These are phyloP conservation scores for Dactylonectria macrodidyma DNA, from an alignment of 2,329 filamentous ascomycete genomes.

Conservation along the genomic window DNA sequence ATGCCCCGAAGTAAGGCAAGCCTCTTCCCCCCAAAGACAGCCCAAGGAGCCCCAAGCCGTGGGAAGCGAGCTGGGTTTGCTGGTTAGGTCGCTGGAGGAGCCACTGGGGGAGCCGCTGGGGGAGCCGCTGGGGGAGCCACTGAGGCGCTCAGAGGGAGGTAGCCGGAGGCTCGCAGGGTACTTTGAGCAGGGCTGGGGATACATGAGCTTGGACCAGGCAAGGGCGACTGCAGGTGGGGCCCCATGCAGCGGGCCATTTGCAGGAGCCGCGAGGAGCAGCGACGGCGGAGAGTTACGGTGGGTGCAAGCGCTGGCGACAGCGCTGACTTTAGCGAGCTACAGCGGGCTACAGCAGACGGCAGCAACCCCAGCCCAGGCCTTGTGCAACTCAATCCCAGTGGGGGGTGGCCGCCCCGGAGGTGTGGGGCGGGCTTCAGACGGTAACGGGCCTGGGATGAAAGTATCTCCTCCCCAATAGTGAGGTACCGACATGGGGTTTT, in stretches of 20 bases:
- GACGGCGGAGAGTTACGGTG: slow-evolving; percentile 3
- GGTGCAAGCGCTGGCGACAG: background rate
- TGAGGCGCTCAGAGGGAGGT: slow-evolving; percentile 22
- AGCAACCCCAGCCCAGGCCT: background rate
- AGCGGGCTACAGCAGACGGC: background rate
- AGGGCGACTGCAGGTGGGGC: slow-evolving; percentile 28
- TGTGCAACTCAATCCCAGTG: background rate
- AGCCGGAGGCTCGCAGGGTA: slow-evolving; percentile 28
- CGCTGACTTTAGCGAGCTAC: background rate
- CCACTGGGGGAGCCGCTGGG: slow-evolving; percentile 22
- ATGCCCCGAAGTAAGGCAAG: slow-evolving; percentile 16
- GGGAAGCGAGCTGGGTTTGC: slow-evolving; percentile 39
- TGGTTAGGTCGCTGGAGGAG: slow-evolving; percentile 30
- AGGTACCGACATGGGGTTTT: slow-evolving; percentile 16
- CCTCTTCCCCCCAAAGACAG: slow-evolving; percentile 13
- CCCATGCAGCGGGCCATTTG: slow-evolving; percentile 33
- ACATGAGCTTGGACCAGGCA: slow-evolving; percentile 28
- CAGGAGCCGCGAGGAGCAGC: slow-evolving; percentile 19
- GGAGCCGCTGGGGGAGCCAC: slow-evolving; percentile 7
- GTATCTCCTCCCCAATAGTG: slow-evolving; percentile 20
- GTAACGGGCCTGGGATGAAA: slow-evolving; percentile 18
- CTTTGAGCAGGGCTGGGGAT: slow-evolving; percentile 41
- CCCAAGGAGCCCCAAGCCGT: slow-evolving; percentile 20
- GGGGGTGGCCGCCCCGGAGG: slow-evolving; percentile 6
- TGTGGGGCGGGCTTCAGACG: slow-evolving; percentile 23